Percentiles rank a stretch among this genome's conserved stretches.
Conservation (phyloP, 2,329 filamentous ascomycete genomes). For the Volutella citrinella region DNA sequence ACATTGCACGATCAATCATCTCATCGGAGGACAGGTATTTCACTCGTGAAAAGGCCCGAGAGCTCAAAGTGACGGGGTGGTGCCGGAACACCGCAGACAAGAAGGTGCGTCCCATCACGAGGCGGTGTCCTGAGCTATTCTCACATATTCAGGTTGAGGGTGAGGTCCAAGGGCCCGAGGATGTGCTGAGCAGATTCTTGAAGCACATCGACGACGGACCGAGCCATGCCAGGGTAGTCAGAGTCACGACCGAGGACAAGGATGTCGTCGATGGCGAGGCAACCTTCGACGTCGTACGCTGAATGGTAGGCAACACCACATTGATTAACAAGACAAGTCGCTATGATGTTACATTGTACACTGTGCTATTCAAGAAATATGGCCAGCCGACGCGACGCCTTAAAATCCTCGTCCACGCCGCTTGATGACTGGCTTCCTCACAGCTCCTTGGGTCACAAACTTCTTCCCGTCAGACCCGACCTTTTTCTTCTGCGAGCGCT, state of each 20-base stretch:
- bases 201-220: constrained; percentile 76
- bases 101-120: too few species aligned
- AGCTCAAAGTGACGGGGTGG: constrained; percentile 57
- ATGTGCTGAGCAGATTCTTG: constrained; percentile 65
- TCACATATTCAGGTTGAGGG: constrained; percentile 67
- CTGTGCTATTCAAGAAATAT: constrained; percentile 1
- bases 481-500: constrained; percentile 40
- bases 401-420: constrained; percentile 54
- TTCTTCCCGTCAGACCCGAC: constrained; percentile 44
- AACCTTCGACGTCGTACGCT: constrained; percentile 57
- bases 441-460: constrained; percentile 58
- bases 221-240: constrained; percentile 66
- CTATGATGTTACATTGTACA: constrained; percentile 4
- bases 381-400: too few species aligned
- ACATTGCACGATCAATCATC: not conserved
- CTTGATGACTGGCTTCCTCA: constrained; percentile 59
- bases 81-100: constrained; percentile 56
- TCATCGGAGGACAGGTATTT: constrained; percentile 44
- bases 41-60: constrained; percentile 48
- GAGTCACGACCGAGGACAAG: constrained; percentile 68
- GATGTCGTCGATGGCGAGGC: constrained; percentile 63
- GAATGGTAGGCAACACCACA: constrained; percentile 8
- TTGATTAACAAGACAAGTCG: constrained; percentile 1
- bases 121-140: too few species aligned
- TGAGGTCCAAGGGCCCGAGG: constrained; percentile 75